A percentile compares a stretch with the other conserved stretches of the same genome.
Conservation (phyloP, 331 rosid genomes). For the Prunus yedoensis region DNA sequence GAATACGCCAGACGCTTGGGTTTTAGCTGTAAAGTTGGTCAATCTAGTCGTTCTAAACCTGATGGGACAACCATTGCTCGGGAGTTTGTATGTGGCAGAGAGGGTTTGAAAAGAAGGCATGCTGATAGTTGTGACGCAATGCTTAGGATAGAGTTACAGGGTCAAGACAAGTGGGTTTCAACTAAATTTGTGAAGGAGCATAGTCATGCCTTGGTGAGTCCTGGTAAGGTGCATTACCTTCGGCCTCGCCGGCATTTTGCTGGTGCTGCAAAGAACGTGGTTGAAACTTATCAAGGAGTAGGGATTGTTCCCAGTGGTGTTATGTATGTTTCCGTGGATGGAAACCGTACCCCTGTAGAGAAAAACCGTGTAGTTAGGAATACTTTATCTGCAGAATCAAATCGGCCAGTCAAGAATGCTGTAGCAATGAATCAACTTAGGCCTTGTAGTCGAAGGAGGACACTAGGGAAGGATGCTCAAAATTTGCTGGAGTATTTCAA, state of each 20-base stretch:
- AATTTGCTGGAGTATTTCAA: conserved; percentile 87
- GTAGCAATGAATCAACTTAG: conserved; percentile 40
- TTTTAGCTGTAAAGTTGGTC: conserved; percentile 62
- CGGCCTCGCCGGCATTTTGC: conserved; percentile 85
- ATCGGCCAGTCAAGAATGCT: conserved; percentile 44
- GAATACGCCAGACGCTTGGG: conserved; percentile 73
- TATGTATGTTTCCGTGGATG: conserved; percentile 84
- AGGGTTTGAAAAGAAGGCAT: conserved; percentile 63
- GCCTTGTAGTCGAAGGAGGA: conserved; percentile 49
- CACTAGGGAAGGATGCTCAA: conserved; percentile 82
- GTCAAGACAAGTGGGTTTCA: conserved; percentile 67
- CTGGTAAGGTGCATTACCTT: conserved; percentile 46
- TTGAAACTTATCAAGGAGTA: conserved; percentile 67
- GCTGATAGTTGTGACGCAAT: conserved; percentile 70
- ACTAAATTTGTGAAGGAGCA: conserved; percentile 86
- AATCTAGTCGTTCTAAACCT: conserved; percentile 47
- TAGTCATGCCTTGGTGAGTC: conserved; percentile 56
- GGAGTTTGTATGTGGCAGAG: conserved; percentile 76
- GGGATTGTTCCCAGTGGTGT: conserved; percentile 86
- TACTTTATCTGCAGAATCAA: conserved; percentile 43
- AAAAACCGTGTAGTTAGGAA: conserved; percentile 44
- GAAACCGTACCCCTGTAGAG: conserved; percentile 48
- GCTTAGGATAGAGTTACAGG: conserved; percentile 67
- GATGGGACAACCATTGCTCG: conserved; percentile 46
- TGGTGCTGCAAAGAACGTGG: conserved; percentile 59